phyloP scores from a whole-genome alignment of 106 monocot species.

The Xerophyta viscosa region DNA sequence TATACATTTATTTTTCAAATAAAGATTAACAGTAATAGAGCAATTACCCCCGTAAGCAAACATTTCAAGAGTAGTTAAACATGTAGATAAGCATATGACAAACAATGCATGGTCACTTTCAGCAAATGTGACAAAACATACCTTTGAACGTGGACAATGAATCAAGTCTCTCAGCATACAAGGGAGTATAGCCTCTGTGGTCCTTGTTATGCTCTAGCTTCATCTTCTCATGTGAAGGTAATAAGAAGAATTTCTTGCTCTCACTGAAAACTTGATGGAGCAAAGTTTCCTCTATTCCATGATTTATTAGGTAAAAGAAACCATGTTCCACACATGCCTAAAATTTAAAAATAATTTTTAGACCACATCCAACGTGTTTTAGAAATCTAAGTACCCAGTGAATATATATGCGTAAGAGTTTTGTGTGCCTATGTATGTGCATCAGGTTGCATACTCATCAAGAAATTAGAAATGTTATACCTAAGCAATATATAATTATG shows the following conservation, averaged over 20 bases:
- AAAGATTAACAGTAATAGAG: background rate
- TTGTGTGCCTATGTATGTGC: too few relatives aligned
- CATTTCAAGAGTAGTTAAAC: background rate
- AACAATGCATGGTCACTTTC: too few relatives aligned
- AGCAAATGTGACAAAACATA: background rate
- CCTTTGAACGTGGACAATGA: conserved; percentile 39
- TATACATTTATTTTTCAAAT: too few relatives aligned
- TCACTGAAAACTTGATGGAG: conserved; percentile 30
- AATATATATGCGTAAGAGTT: too few relatives aligned
- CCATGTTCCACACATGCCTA: conserved; percentile 90
- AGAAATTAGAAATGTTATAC: too few relatives aligned
- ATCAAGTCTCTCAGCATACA: conserved; percentile 68
- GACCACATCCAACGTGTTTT: background rate
- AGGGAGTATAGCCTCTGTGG: conserved; percentile 66
- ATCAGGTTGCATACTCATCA: too few relatives aligned
- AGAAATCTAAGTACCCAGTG: background rate
- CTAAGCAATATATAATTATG: too few relatives aligned
- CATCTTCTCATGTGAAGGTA: conserved; percentile 70
- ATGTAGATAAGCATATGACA: too few relatives aligned
- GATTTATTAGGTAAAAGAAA: conserved; percentile 93
- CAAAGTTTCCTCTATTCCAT: conserved; percentile 45
- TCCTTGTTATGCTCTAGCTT: conserved; percentile 30
- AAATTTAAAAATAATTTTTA: background rate
- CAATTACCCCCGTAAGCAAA: background rate
- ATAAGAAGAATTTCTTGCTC: conserved; percentile 67